Base-by-base conservation (phyloP, 164 flowering plant species). In the Vitis cinerea region DNA sequence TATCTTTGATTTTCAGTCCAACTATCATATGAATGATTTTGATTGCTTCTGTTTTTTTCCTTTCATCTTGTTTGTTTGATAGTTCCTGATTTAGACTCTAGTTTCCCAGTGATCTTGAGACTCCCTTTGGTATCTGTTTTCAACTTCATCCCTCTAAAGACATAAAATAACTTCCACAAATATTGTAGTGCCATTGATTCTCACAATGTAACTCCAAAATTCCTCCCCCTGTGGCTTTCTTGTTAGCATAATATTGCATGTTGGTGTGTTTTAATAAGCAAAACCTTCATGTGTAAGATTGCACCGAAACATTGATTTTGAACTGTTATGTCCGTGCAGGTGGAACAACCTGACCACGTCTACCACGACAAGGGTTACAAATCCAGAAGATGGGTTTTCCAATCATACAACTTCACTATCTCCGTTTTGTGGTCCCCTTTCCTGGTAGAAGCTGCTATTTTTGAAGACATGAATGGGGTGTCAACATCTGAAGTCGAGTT, bases 391-490 rank as follows among this genome's bases (percentile, higher is more conserved):
- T 96, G 98, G 98, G 71, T 66, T 23, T 92, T 96, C 63, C 90
- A 91, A 6, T 78, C 88, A 1, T 72, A 86, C 80, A 86, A 88
- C 72, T 84, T 93, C 73, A 87, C 86, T 2, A 64, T 96, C 58
- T 84, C 95, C 3, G 85, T 83, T 10, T 79, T 90, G 31, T 93
- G 98, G 97, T 82, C 97, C 1, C 98, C 99, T 55, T 92, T 88
- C 78, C 90, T 96, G 1, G 68, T 80, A 19, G 68, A 90, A 79
- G 94, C 98, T 10, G 83, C 75, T 12, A 88, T 82, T 19, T 90
- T 82, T 55, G 99, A 96, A 77, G 95, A 93, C 75, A 73, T 63
- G 10, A 81, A 93, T 63, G 98, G 99, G n/a, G 85, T 91, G 9
- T 85, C 99, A n/a, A 70, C 90, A 8, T 77, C 90, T 37, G 92